Evolutionary conservation across 177 flowering plant genomes (phyloP).

Genomic region (Vitis hybrid): DNA sequence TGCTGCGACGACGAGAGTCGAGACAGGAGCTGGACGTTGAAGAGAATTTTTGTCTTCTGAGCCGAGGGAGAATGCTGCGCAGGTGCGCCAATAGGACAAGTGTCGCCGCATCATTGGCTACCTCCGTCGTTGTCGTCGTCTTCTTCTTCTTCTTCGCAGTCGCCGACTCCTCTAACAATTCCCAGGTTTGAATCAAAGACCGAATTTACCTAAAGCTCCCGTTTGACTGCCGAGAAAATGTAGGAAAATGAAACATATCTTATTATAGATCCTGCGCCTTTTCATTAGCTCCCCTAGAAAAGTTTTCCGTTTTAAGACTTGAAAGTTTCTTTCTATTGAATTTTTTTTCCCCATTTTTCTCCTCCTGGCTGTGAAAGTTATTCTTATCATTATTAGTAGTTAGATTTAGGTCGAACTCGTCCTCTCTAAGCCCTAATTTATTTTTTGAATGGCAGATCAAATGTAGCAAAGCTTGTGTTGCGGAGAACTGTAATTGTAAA

Average conservation of each 20-base stretch:
- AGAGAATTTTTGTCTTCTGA: no score
- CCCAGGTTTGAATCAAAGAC: slow-evolving; percentile 15
- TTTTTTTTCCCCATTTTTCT: neutral
- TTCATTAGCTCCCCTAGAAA: neutral
- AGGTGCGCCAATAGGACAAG: slow-evolving; percentile 13
- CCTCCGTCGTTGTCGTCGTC: slow-evolving; percentile 24
- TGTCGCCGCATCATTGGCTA: slow-evolving; percentile 19
- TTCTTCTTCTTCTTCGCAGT: slow-evolving; percentile 1
- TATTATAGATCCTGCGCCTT: neutral
- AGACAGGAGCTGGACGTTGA: no score
- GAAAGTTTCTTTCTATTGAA: neutral
- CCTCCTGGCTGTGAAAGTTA: neutral
- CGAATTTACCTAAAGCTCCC: no score
- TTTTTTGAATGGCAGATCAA: slow-evolving; percentile 32
- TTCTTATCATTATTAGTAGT: neutral
- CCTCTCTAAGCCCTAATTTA: neutral
- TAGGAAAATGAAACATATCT: neutral
- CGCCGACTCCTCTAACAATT: slow-evolving; percentile 18
- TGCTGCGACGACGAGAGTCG: neutral
- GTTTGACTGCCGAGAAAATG: no score
- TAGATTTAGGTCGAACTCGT: neutral
- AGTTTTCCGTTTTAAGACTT: neutral
- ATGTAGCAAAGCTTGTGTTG: slow-evolving; percentile 78
- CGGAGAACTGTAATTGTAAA: slow-evolving; percentile 57
- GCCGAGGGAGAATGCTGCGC: slow-evolving; percentile 15